phyloP scores from a whole-genome alignment of 352 stramenopile species.

The Globisporangium echinulatum region DNA sequence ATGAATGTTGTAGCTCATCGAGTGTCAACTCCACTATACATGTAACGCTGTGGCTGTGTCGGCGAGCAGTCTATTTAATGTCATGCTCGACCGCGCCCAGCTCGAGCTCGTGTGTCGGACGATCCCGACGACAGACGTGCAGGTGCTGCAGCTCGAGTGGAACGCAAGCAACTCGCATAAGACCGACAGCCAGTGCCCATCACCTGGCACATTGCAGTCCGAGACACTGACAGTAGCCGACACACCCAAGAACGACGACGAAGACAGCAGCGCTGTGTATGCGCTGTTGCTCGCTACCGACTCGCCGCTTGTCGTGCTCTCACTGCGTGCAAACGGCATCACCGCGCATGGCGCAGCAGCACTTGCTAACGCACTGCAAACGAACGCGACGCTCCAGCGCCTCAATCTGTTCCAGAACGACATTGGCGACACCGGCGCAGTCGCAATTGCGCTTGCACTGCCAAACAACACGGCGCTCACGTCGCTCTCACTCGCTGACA shows the following conservation, averaged over 20 bases:
- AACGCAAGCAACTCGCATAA: slow-evolving; percentile 18
- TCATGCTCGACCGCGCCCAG: slow-evolving; percentile 37
- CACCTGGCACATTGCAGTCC: not conserved
- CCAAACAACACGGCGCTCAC: slow-evolving; percentile 49
- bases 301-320: slow-evolving; percentile 48
- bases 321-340: slow-evolving; percentile 61
- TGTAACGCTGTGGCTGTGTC: not conserved
- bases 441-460: slow-evolving; percentile 50
- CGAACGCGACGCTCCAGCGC: slow-evolving; percentile 44
- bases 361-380: slow-evolving; percentile 30
- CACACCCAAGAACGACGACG: slow-evolving; percentile 2
- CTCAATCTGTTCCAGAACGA: slow-evolving; percentile 73
- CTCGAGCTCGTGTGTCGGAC: slow-evolving; percentile 39
- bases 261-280: slow-evolving; percentile 20
- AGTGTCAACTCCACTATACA: too few species aligned
- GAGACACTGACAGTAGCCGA: slow-evolving; percentile 6
- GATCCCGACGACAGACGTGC: slow-evolving; percentile 44
- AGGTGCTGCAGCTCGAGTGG: slow-evolving; percentile 65
- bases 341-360: slow-evolving; percentile 22
- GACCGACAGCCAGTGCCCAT: not conserved
- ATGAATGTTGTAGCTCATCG: too few species aligned
- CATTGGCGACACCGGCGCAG: slow-evolving; percentile 43
- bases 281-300: slow-evolving; percentile 27
- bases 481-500: slow-evolving; percentile 64
- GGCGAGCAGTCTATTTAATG: slow-evolving; percentile 52